Conservation (phyloP, 495 filamentous ascomycete species). For the Aspergillus affinis region DNA sequence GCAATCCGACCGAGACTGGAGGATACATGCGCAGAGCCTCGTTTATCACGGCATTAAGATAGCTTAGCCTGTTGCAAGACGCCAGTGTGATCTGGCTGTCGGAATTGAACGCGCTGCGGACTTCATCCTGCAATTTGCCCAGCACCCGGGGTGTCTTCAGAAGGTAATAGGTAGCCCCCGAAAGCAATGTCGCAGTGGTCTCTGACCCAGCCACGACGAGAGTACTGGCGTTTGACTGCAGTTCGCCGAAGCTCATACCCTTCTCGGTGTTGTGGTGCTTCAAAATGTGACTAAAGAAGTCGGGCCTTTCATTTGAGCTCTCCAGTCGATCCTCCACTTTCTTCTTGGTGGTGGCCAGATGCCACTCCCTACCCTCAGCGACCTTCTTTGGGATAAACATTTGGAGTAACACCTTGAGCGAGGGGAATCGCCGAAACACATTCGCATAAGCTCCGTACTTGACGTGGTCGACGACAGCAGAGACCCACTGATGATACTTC, state of each 20-base stretch:
- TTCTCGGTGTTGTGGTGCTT: conserved; percentile 24
- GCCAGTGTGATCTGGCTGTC: conserved; percentile 53
- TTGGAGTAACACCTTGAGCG: neutral
- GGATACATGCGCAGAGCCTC: conserved; percentile 60
- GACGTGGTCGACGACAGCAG: conserved; percentile 22
- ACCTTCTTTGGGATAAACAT: conserved; percentile 23
- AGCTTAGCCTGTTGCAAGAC: conserved; percentile 46
- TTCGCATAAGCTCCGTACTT: conserved; percentile 8
- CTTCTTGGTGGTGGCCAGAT: conserved; percentile 15
- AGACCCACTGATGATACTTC: conserved; percentile 24
- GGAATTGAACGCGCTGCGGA: conserved; percentile 45
- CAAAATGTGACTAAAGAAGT: conserved; percentile 25
- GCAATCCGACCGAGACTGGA: conserved; percentile 47
- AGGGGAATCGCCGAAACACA: neutral
- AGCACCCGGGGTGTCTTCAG: conserved; percentile 44
- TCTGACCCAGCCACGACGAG: conserved; percentile 56
- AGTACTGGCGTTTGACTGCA: conserved; percentile 39
- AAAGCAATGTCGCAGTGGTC: conserved; percentile 60
- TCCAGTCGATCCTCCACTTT: conserved; percentile 24
- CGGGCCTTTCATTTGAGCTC: conserved; percentile 7
- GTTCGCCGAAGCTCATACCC: conserved; percentile 39
- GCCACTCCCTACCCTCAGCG: conserved; percentile 27
- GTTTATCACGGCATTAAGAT: conserved; percentile 55
- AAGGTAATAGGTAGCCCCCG: conserved; percentile 52
- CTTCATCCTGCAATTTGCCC: conserved; percentile 47